Evolutionary conservation across 805 yeast genomes (phyloP).

Genomic region (Ogataea populi-albae): DNA sequence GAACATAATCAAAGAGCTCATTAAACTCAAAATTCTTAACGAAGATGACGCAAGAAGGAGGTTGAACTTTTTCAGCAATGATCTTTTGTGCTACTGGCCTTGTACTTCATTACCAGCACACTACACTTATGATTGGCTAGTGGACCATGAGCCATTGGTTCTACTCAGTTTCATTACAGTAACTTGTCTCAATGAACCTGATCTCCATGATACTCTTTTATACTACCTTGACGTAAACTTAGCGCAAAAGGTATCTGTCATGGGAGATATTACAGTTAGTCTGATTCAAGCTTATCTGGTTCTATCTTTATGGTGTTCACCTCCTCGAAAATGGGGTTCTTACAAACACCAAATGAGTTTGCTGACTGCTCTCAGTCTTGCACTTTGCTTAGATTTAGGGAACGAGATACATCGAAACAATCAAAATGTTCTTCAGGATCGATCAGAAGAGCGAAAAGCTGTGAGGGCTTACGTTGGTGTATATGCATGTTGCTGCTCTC

Average conservation of each 20-base stretch:
- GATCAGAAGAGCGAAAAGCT: conserved; percentile 34
- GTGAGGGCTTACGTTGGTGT: conserved; percentile 46
- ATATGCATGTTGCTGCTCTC: conserved; percentile 49
- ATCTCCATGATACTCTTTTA: conserved; percentile 39
- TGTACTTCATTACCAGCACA: conserved; percentile 40
- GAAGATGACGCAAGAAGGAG: conserved; percentile 36
- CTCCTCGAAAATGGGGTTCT: conserved; percentile 50
- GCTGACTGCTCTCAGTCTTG: conserved; percentile 42
- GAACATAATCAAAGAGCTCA: conserved; percentile 38
- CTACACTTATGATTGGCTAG: conserved; percentile 38
- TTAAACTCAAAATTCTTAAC: conserved; percentile 34
- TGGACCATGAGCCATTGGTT: conserved; percentile 42
- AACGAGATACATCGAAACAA: conserved; percentile 31
- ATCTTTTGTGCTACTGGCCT: conserved; percentile 48
- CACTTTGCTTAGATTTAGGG: conserved; percentile 50
- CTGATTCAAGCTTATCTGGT: conserved; percentile 43
- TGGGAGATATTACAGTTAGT: conserved; percentile 42
- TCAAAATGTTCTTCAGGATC: conserved; percentile 26
- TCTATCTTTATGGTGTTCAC: conserved; percentile 51
- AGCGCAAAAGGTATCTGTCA: conserved; percentile 42
- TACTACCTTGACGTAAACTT: conserved; percentile 45
- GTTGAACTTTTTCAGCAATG: conserved; percentile 34
- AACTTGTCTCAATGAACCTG: conserved; percentile 45
- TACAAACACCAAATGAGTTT: conserved; percentile 51
- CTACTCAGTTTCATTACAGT: conserved; percentile 44